These are phyloP conservation scores for Xylariaceae sp. DNA, from an alignment of 2,329 filamentous ascomycete species.

Conservation along the genomic window DNA sequence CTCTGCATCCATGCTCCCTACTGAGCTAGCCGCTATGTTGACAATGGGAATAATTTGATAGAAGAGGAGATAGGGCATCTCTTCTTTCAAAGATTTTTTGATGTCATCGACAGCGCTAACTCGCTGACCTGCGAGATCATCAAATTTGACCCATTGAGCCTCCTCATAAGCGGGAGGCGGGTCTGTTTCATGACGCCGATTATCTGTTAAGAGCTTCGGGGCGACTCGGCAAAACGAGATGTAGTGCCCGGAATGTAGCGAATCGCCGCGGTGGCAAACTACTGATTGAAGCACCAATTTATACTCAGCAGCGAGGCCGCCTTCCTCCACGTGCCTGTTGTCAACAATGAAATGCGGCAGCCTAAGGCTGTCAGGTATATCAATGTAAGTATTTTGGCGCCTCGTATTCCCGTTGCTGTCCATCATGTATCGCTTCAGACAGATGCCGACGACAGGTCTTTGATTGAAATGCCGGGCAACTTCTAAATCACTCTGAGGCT, in stretches of 20 bases:
- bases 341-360: slow-evolving; percentile 88
- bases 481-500: slow-evolving; percentile 65
- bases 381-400: slow-evolving; percentile 76
- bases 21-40: slow-evolving; percentile 54
- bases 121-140: slow-evolving; percentile 70
- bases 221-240: slow-evolving; percentile 77
- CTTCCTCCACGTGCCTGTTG: slow-evolving; percentile 60
- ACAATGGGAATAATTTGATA: slow-evolving; percentile 90
- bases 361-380: slow-evolving; percentile 78
- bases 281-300: slow-evolving; percentile 88
- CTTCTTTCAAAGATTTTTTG: slow-evolving; percentile 70
- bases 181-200: slow-evolving; percentile 51
- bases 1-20: slow-evolving; percentile 44
- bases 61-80: slow-evolving; percentile 91
- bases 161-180: slow-evolving; percentile 64
- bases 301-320: slow-evolving; percentile 79
- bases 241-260: slow-evolving; percentile 87
- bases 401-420: slow-evolving; percentile 63
- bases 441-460: slow-evolving; percentile 85
- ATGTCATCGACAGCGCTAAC: slow-evolving; percentile 74
- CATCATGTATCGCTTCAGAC: slow-evolving; percentile 84
- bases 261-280: slow-evolving; percentile 85
- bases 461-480: slow-evolving; percentile 85
- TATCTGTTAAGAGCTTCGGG: slow-evolving; percentile 57
- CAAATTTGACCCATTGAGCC: slow-evolving; percentile 84